Evolutionary conservation across 2,329 filamentous ascomycete species (phyloP), one percentile per base, ranked within the genome.

Genomic region (Aureobasidium pullulans): DNA sequence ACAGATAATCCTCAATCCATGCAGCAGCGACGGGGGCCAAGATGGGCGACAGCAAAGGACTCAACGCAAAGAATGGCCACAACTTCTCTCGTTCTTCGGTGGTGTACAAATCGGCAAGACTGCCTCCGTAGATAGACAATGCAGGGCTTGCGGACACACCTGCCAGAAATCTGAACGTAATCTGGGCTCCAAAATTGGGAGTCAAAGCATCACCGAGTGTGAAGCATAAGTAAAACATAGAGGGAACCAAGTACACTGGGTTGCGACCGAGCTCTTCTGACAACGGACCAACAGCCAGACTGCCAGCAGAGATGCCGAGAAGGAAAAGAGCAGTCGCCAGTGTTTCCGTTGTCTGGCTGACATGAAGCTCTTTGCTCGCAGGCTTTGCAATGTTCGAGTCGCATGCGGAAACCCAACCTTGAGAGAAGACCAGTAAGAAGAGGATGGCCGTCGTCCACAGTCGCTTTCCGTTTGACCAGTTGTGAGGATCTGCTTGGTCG

Each of bases 1-100:
- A 49, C 8, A 64, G 16, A 15, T 39, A 13, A 6, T 56, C 36
- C 13, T 32, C 32, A n/a, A 65, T 62, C 62, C 63, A 65, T 13
- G 60, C 64, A 36, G 56, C 61, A 15, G 59, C 59, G 1, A 65
- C 53, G 13, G 64, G 63, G 1, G 60, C 59, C 2, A 65, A 52
- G 1, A 61, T 52, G 1, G 60, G 61, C n/a, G 62, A 63, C 32
- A 52, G 31, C 4, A 57, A 48, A 9, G 50, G 52, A 28, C 36
- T 43, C 6, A 60, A 32, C 6, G 63, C 63, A 31, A 65, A 61
- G 10, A 62, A 6, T 5, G 63, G 62, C 44, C 57, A 65, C 8
- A 50, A 34, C 10, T 39, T 36, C 5, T 47, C 53, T 11, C 62
- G 57, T 44, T 62, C 60, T 40, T 44, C 43, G 6, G 31, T 37